Conservation (phyloP, 805 yeast genomes). For the Saturnispora sanitii region DNA sequence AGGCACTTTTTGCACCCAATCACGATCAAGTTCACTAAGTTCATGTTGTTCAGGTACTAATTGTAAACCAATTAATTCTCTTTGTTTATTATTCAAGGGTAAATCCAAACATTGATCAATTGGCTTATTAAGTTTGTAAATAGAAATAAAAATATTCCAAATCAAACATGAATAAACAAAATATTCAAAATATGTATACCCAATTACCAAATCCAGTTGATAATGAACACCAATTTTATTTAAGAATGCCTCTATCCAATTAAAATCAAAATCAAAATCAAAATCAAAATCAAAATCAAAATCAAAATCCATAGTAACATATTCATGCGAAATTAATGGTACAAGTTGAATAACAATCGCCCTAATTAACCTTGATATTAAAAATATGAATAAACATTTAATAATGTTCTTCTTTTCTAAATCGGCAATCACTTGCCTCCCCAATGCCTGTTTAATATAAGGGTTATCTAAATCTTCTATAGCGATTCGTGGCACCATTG, state of each 20-base stretch:
- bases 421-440: constrained; percentile 36
- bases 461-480: constrained; percentile 8
- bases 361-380: constrained; percentile 23
- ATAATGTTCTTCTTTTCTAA: constrained; percentile 27
- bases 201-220: background rate
- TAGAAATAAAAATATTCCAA: constrained; percentile 23
- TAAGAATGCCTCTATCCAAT: too few species aligned
- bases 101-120: constrained; percentile 43
- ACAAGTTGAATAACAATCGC: background rate
- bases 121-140: constrained; percentile 28
- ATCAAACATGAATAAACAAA: constrained; percentile 20
- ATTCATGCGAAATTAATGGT: too few species aligned
- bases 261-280: background rate
- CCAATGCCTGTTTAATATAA: constrained; percentile 32
- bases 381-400: constrained; percentile 21
- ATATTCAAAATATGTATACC: constrained; percentile 6
- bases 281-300: background rate
- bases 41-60: background rate
- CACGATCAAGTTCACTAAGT: constrained; percentile 3
- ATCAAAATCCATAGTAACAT: too few species aligned
- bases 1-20: background rate
- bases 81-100: constrained; percentile 37
- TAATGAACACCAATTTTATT: too few species aligned
- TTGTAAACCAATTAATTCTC: constrained; percentile 36
- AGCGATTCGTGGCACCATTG: background rate